phyloP scores from a whole-genome alignment of 1,284 basidiomycete genomes.

The Sphagnurus paluster region DNA sequence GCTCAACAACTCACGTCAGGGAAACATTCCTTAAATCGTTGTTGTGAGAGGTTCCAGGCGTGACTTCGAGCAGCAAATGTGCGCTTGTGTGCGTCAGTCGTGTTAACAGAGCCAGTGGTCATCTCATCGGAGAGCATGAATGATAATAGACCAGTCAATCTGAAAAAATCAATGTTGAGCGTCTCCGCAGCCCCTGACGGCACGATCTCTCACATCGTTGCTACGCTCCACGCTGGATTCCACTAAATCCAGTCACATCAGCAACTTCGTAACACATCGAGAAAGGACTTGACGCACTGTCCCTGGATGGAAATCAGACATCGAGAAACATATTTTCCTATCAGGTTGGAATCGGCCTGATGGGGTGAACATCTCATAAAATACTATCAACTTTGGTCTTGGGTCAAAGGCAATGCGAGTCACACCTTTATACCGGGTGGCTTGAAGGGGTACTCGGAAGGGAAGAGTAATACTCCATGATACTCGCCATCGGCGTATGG shows the following conservation, averaged over 20 bases:
- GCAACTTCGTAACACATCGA: slow-evolving; percentile 5
- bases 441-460: slow-evolving; percentile 92
- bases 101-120: slow-evolving; percentile 89
- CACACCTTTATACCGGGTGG: slow-evolving; percentile 92
- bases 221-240: slow-evolving; percentile 94
- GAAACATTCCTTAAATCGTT: slow-evolving; percentile 84
- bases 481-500: slow-evolving; percentile 94
- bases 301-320: slow-evolving; percentile 93
- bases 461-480: slow-evolving; percentile 87
- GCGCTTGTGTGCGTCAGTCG: slow-evolving; percentile 79
- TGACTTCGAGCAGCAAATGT: slow-evolving; percentile 81
- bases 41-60: slow-evolving; percentile 79
- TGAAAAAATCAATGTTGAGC: too few relatives aligned
- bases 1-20: slow-evolving; percentile 63
- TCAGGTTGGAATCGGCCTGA: slow-evolving; percentile 92
- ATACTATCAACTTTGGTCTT: slow-evolving; percentile 8
- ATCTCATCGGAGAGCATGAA: slow-evolving; percentile 98
- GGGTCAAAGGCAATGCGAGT: slow-evolving; percentile 9
- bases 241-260: slow-evolving; percentile 46
- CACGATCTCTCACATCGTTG: slow-evolving; percentile 78
- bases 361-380: slow-evolving; percentile 83
- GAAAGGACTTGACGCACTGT: slow-evolving; percentile 55
- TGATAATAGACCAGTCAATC: slow-evolving; percentile 90
- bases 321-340: slow-evolving; percentile 95
- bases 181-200: too few relatives aligned